Base-by-base conservation (phyloP, 2,329 filamentous ascomycete genomes). In the Aspergillus ruber region DNA sequence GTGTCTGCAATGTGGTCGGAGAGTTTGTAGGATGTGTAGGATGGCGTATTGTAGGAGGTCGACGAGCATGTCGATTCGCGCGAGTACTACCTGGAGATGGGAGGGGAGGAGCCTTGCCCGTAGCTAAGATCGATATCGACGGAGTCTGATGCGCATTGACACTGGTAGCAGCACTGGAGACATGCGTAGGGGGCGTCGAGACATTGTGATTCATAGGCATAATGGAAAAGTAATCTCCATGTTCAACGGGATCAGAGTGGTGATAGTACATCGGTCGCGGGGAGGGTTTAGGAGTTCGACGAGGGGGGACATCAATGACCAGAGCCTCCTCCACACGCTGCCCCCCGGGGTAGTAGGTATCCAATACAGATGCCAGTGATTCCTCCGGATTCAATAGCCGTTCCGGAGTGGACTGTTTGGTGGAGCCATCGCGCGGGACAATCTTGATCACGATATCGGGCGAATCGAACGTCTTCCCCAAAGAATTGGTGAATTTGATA, bases 401-500 rank as follows among this genome's bases (percentile, higher is more conserved):
- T 61, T 90, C 88, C 36, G 70, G 63, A 63, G 63, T 78, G 69
- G 58, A 51, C 44, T 68, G 64, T 51, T 68, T 65, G 46, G 64
- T 71, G 13, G 65, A 61, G 20, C 64, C 64, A 35, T 89, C 85
- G 47, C 89, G 80, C n/a, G 86, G 81, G 13, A 78, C 66, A 56
- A 97, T 86, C 53, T 86, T 83, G 54, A 97, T 76, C 9, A 81
- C 83, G 49, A 98, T 80, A 67, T 98, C 93, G 10, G 93, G 93
- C 9, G 93, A 80, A 71, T 98, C 93, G 67, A 90, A 96, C 45
- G 80, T 86, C 58, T 84, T 84, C 44, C 91, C 91, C 21, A 98
- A 77, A 12, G 90, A 94, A 70, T 98, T 97, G 58, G 84, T 83
- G 68, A 97, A 98, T 74, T 97, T 97, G 61, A 82, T 83, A 58